Conservation (phyloP, 495 filamentous ascomycete species). For the Xanthoparmelia taractica region DNA sequence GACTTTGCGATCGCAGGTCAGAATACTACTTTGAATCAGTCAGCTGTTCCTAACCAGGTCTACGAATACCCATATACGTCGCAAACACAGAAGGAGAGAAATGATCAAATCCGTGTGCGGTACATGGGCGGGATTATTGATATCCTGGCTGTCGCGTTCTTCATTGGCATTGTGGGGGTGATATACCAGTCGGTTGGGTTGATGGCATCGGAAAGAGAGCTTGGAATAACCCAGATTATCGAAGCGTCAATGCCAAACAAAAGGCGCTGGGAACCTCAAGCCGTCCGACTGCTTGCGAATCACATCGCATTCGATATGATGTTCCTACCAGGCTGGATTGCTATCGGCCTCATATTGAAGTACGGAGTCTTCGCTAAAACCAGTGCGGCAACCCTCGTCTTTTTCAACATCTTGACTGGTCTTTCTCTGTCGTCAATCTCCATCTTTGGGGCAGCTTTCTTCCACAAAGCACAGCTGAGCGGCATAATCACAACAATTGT, state of each 20-base stretch:
- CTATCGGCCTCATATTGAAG: conserved; percentile 54
- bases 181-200: conserved; percentile 71
- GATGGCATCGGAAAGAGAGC: conserved; percentile 68
- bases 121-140: conserved; percentile 64
- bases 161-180: conserved; percentile 59
- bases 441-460: conserved; percentile 63
- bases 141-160: conserved; percentile 56
- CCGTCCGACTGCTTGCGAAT: conserved; percentile 56
- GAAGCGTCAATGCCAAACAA: conserved; percentile 74
- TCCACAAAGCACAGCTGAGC: conserved; percentile 68
- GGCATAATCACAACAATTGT: conserved; percentile 60
- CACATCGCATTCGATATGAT: conserved; percentile 60
- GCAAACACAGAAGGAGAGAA: conserved; percentile 54
- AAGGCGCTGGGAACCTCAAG: conserved; percentile 58
- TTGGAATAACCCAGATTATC: conserved; percentile 69
- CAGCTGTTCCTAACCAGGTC: conserved; percentile 38
- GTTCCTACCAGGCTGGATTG: conserved; percentile 64
- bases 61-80: conserved; percentile 68
- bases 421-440: conserved; percentile 60
- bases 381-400: conserved; percentile 49
- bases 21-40: conserved; percentile 35
- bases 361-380: conserved; percentile 56
- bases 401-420: conserved; percentile 57
- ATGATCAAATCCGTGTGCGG: conserved; percentile 49
- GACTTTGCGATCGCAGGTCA: conserved; percentile 59